These are phyloP conservation scores for Cladosporium sphaerospermum DNA, from an alignment of 2,329 filamentous ascomycete species.

Conservation along the genomic window DNA sequence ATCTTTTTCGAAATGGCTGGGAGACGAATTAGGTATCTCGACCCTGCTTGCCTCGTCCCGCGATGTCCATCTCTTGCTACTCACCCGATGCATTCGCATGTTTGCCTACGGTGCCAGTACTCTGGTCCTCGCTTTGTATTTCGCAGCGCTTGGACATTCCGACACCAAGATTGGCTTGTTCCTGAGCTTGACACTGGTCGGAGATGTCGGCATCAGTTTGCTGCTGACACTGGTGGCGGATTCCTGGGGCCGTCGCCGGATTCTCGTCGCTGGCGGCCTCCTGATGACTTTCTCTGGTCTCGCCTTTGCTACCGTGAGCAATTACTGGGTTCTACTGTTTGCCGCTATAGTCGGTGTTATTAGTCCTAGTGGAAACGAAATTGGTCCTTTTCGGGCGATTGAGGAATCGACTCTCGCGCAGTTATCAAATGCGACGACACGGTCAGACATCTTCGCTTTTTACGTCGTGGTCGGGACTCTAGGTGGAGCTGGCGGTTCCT, in stretches of 20 bases:
- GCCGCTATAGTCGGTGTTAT: constrained; percentile 31
- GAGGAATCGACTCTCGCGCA: constrained; percentile 32
- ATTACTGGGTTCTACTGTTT: constrained; percentile 27
- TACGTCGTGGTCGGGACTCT: constrained; percentile 21
- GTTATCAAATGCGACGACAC: constrained; percentile 19
- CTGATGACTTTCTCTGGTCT: constrained; percentile 26
- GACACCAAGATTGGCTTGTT: constrained; percentile 30
- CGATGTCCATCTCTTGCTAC: too few species aligned
- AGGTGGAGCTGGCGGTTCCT: constrained; percentile 24
- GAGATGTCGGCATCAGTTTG: constrained; percentile 28
- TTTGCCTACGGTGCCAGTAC: constrained; percentile 53
- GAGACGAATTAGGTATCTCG: too few species aligned
- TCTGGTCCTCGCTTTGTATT: constrained; percentile 28
- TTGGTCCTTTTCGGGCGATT: constrained; percentile 31
- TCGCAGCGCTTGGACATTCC: constrained; percentile 23
- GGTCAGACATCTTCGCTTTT: constrained; percentile 22
- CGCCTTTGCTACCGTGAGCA: constrained; percentile 23
- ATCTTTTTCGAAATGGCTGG: too few species aligned
- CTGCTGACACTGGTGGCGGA: constrained; percentile 28
- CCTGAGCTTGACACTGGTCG: constrained; percentile 30
- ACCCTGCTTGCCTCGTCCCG: too few species aligned
- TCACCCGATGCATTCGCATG: constrained; percentile 49
- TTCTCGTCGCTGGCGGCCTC: constrained; percentile 23
- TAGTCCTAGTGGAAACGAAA: constrained; percentile 30
- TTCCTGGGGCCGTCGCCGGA: constrained; percentile 23